Evolutionary conservation across 768 basidiomycete species (phyloP).

Genomic region (Podaxis mareebaensis): DNA sequence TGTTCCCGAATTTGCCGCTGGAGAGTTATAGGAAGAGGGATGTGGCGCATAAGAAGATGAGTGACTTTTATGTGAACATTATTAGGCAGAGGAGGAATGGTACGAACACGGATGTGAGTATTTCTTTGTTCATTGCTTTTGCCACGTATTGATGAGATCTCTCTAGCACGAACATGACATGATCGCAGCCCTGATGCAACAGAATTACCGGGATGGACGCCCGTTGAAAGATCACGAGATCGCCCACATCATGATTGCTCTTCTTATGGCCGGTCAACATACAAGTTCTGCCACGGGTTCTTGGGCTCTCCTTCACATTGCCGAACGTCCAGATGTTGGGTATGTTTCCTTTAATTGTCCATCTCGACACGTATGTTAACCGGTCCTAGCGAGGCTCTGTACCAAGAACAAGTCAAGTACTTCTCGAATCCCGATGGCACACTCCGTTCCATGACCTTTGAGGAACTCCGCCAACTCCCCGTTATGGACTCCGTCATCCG

Average conservation of each 20-base stretch:
- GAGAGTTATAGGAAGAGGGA: constrained; percentile 90
- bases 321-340: constrained; percentile 72
- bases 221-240: constrained; percentile 85
- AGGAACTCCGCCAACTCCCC: constrained; percentile 81
- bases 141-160: constrained; percentile 8
- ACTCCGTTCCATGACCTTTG: constrained; percentile 79
- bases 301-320: constrained; percentile 89
- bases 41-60: constrained; percentile 89
- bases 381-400: constrained; percentile 67
- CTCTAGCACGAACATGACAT: constrained; percentile 78
- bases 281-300: constrained; percentile 92
- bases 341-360: constrained; percentile 38
- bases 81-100: constrained; percentile 69
- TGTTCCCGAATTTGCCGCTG: constrained; percentile 92
- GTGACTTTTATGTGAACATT: constrained; percentile 88
- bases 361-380: not conserved
- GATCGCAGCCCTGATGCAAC: constrained; percentile 83
- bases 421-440: constrained; percentile 81
- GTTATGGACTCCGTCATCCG: constrained; percentile 88
- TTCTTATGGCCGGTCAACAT: constrained; percentile 99
- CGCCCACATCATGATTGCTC: constrained; percentile 97
- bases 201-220: constrained; percentile 81
- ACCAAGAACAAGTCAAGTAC: constrained; percentile 83
- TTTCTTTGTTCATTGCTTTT: not conserved
- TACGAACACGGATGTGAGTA: constrained; percentile 38